phyloP scores from a whole-genome alignment of 306 rosid species.

The Pterocarpus macrocarpus region DNA sequence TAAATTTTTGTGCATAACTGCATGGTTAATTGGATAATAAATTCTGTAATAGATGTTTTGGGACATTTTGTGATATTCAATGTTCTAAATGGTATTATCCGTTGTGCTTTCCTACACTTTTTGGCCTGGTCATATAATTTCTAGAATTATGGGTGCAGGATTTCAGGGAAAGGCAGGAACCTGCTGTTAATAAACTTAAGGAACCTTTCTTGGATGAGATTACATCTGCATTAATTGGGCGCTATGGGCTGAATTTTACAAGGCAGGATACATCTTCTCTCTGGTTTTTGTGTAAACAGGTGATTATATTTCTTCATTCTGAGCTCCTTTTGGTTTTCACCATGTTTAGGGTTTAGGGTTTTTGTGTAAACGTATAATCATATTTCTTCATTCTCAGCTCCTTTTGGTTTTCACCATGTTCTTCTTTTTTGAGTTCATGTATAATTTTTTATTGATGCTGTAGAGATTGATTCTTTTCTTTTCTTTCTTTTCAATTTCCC shows the following conservation, averaged over 20 bases:
- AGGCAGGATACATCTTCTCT: constrained; percentile 79
- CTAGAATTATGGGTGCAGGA: constrained; percentile 60
- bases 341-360: neutral
- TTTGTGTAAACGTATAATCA: constrained; percentile 19
- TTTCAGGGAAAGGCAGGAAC: constrained; percentile 76
- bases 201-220: constrained; percentile 78
- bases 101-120: neutral
- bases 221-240: constrained; percentile 63
- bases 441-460: constrained; percentile 20
- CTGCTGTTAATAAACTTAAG: constrained; percentile 79
- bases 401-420: constrained; percentile 25
- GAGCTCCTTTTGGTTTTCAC: constrained; percentile 30
- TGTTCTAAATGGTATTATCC: constrained; percentile 29
- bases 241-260: constrained; percentile 76
- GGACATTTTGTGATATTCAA: constrained; percentile 19
- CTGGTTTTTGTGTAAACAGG: constrained; percentile 99
- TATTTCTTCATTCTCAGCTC: constrained; percentile 9
- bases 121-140: constrained; percentile 1
- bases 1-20: constrained; percentile 7
- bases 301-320: constrained; percentile 40
- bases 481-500: constrained; percentile 26
- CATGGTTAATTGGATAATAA: constrained; percentile 29
- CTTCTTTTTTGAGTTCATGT: constrained; percentile 18
- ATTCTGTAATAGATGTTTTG: neutral
- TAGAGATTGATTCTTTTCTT: constrained; percentile 34